phyloP scores from a whole-genome alignment of 768 basidiomycete genomes.

The Hirschioporus abietinus region DNA sequence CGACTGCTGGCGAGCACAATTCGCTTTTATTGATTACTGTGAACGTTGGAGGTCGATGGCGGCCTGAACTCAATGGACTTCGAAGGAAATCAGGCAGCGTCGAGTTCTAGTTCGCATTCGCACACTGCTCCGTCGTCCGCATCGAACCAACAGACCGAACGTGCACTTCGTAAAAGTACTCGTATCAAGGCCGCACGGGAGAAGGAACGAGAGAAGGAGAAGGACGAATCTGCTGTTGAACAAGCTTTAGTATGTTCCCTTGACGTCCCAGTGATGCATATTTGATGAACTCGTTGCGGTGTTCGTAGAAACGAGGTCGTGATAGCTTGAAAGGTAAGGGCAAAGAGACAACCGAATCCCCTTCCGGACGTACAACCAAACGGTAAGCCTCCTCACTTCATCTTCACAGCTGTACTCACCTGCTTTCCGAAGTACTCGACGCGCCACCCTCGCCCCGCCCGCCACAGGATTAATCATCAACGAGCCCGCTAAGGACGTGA shows the following conservation, averaged over 20 bases:
- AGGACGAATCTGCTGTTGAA: slow-evolving; percentile 14
- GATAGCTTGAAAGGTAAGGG: slow-evolving; percentile 38
- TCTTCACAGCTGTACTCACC: slow-evolving; percentile 9
- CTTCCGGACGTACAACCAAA: slow-evolving; percentile 44
- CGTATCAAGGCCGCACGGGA: slow-evolving; percentile 22
- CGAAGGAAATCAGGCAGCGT: slow-evolving; percentile 58
- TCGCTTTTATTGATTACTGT: not conserved
- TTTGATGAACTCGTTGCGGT: not conserved
- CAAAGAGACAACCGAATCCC: slow-evolving; percentile 51
- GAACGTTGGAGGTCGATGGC: slow-evolving; percentile 37
- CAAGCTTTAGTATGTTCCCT: slow-evolving; percentile 3
- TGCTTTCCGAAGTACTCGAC: slow-evolving; percentile 47
- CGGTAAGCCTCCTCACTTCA: slow-evolving; percentile 43
- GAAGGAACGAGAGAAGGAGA: slow-evolving; percentile 18
- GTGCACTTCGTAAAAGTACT: slow-evolving; percentile 66
- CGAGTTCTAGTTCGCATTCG: slow-evolving; percentile 41
- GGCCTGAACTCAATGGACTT: slow-evolving; percentile 89
- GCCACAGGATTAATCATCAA: slow-evolving; percentile 56
- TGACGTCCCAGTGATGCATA: not conserved
- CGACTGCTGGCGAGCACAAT: slow-evolving; percentile 5
- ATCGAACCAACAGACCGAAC: slow-evolving; percentile 40
- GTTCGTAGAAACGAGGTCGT: not conserved
- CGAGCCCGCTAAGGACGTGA: slow-evolving; percentile 70
- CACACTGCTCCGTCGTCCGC: slow-evolving; percentile 32
- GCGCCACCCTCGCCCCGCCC: slow-evolving; percentile 42